phyloP scores from a whole-genome alignment of 108 stramenopile genomes.

The Fragilaria radians region DNA sequence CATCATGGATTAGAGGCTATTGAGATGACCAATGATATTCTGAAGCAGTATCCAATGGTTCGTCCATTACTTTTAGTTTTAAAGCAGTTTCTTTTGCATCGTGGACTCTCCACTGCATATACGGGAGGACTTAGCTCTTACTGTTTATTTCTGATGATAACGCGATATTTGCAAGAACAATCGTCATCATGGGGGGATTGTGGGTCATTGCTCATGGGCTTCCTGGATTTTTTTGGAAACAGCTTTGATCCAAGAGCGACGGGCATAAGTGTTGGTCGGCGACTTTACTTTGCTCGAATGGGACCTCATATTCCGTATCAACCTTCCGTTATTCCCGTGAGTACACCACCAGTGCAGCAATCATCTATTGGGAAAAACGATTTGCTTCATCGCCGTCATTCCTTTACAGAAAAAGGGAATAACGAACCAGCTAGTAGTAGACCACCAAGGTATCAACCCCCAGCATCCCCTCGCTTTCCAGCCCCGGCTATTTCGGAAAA shows the following conservation, averaged over 20 bases:
- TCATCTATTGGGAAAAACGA: not conserved
- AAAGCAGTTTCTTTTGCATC: conserved; percentile 84
- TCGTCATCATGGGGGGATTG: conserved; percentile 67
- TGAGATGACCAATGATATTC: conserved; percentile 45
- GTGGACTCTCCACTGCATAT: conserved; percentile 81
- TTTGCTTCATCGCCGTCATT: not conserved
- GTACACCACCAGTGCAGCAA: too few species aligned
- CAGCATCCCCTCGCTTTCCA: conserved; percentile 10
- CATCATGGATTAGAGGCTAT: conserved; percentile 78
- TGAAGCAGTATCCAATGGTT: conserved; percentile 68
- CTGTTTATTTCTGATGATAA: conserved; percentile 87
- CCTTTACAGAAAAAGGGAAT: not conserved
- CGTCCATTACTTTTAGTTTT: conserved; percentile 67
- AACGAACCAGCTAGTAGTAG: not conserved
- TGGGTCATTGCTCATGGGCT: conserved; percentile 88
- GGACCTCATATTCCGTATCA: too few species aligned
- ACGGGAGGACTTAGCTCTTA: conserved; percentile 90
- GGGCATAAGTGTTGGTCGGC: conserved; percentile 65
- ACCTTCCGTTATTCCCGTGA: too few species aligned
- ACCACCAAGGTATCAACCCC: conserved; percentile 15
- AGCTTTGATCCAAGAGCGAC: conserved; percentile 84
- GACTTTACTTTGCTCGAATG: conserved; percentile 70
- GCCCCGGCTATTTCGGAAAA: not conserved
- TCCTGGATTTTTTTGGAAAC: conserved; percentile 93
- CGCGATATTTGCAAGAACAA: conserved; percentile 86